A percentile compares a stretch with the other conserved stretches of the same genome.
Evolutionary conservation across 106 monocot genomes (phyloP).

Genomic region (Agapanthus africanus): DNA sequence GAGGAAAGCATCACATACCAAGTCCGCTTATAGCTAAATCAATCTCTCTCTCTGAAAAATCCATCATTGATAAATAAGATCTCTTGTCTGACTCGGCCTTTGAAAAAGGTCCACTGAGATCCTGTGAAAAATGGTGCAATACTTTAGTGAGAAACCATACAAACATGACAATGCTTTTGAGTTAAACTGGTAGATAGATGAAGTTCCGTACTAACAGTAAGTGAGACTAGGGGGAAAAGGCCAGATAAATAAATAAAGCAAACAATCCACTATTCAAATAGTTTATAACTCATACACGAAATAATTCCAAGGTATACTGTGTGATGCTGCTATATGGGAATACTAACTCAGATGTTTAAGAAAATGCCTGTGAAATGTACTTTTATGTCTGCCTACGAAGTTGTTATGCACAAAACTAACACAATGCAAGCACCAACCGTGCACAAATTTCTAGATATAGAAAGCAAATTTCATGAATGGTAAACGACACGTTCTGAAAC

Average conservation of each 20-base stretch:
- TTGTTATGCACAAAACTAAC: background rate
- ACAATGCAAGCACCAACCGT: background rate
- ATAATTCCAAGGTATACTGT: background rate
- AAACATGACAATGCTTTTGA: background rate
- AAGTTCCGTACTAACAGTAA: background rate
- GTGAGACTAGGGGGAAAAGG: background rate
- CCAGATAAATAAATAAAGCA: background rate
- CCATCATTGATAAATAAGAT: conserved; percentile 47
- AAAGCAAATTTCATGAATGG: background rate
- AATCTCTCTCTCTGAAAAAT: conserved; percentile 52
- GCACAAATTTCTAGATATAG: background rate
- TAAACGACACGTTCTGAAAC: background rate
- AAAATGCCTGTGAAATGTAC: background rate
- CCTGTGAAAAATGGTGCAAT: no score
- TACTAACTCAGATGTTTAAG: background rate
- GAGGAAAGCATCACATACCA: conserved; percentile 31
- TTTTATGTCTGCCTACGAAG: background rate
- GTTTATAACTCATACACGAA: no score
- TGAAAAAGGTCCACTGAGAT: conserved; percentile 3
- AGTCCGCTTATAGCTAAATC: conserved; percentile 47
- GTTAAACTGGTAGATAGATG: background rate
- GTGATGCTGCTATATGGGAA: background rate
- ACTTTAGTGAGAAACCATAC: background rate
- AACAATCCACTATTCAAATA: background rate
- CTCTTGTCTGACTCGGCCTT: conserved; percentile 29